A percentile compares a stretch with the other conserved stretches of the same genome.
phyloP scores from a whole-genome alignment of 345 rosid species.

The Erysimum cheiranthoides region DNA sequence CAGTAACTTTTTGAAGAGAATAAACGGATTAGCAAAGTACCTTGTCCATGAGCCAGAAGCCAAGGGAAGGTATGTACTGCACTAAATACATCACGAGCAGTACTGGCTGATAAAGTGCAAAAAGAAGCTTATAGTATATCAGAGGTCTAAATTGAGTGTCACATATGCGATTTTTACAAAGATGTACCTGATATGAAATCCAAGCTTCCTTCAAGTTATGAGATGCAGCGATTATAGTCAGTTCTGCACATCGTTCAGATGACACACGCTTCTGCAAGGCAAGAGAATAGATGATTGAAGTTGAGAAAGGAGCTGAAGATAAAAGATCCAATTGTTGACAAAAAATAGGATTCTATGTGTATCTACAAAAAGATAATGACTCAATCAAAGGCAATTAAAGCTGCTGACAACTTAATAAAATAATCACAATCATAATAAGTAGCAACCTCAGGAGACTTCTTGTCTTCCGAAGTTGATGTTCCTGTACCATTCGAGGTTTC shows the following conservation, averaged over 20 bases:
- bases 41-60: conserved; percentile 98
- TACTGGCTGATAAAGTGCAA: conserved; percentile 69
- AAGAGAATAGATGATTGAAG: conserved; percentile 14
- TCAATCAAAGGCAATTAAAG: not conserved
- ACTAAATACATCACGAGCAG: conserved; percentile 86
- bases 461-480: conserved; percentile 55
- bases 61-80: conserved; percentile 85
- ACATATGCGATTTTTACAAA: conserved; percentile 3
- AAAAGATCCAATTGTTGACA: not conserved
- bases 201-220: conserved; percentile 92
- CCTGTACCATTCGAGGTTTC: conserved; percentile 69
- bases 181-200: conserved; percentile 89
- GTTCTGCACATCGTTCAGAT: conserved; percentile 84
- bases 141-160: not conserved
- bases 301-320: conserved; percentile 1
- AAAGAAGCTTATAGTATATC: conserved; percentile 4
- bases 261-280: conserved; percentile 73
- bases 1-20: not conserved
- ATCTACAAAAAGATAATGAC: not conserved
- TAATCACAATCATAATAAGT: conserved; percentile 13
- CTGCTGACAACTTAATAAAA: not conserved
- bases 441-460: conserved; percentile 60
- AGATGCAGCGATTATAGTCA: conserved; percentile 78
- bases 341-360: not conserved
- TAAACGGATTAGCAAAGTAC: conserved; percentile 48